Evolutionary conservation across 1,284 basidiomycete species (phyloP), one percentile per base, ranked within the genome.

Genomic region (Hymenochaete sp.): DNA sequence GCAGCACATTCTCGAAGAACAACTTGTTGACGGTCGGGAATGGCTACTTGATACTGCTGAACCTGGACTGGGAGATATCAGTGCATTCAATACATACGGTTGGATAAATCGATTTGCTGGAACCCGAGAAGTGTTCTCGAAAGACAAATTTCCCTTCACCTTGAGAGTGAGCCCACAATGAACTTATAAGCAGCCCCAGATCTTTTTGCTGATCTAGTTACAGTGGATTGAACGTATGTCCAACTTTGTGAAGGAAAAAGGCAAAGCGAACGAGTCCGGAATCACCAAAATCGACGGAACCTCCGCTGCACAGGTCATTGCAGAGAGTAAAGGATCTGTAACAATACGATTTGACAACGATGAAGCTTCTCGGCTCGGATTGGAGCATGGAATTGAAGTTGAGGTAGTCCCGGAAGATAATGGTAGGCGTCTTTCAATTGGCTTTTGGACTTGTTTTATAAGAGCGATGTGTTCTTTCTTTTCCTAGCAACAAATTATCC

Each of bases 11-110:
- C 36, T 75, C 4, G 72, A 79, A 51, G 67, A 75, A 49, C 74
- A 77, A 52, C 62, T 79, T 14, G 57, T 58, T 2, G 75, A 77
- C 55, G 72, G 65, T n/a, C 67, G 77, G 2, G 68, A 73, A 55
- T 80, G 75, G 75, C 58, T 77, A 4, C 67, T 77, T 48, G 68
- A 77, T 52, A 76, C 77, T 0, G 67, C 67, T 42, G 45, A 58
- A 0, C 73, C 74, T 3, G 65, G 72, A 36, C 57, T 76, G 8
- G 72, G 68, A 6, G 76, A 80, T 52, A 53, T 78, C 13, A 66
- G 70, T 2, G 60, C 71, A 4, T 66, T 77, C 49, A 72, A 72
- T 49, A 53, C 72, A 3, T 60, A 70, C 44, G 56, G 57, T 3
- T 79, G 75, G 75, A 55, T 67, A 14, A 57, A 60, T 22, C 42